Evolutionary conservation across 225 moss, liverwort and hornwort species (phyloP), one percentile per base, ranked within the genome.

Genomic region (Neckera pumila): DNA sequence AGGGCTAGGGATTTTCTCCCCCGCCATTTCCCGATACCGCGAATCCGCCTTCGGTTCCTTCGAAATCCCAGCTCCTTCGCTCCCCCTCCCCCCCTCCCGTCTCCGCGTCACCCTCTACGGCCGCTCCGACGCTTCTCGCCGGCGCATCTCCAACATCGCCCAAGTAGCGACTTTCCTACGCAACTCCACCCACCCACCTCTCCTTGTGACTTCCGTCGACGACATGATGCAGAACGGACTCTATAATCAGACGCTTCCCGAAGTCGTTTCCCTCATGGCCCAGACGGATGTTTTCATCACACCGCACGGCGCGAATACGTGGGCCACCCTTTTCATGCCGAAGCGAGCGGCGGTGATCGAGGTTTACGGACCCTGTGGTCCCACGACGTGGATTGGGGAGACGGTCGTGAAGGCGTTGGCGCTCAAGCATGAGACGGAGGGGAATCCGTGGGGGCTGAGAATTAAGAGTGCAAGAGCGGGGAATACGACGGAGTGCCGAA

Each of bases 71-170:
- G 82, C 80, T 63, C 96, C 96, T 1, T 81, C 86, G 21, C 80
- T 94, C 17, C 21, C 86, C 21, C 23, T 93, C 53, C 97, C 96
- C 25, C 96, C 98, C 34, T 92, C 62, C 13, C 94, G 89, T 26
- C 88, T 97, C 62, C 93, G 96, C n/a, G 98, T 99, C 53, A 93
- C 97, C 63, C 91, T 96, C 82, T 99, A 99, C 90, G 95, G 95
- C 8, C 91, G 98, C 70, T 69, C 92, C 14, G 98, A 99, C 73
- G 86, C 97, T 3, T 91, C 87, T 5, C 92, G 97, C 42, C 86
- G 98, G 65, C 89, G 95, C 57, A 81, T 95, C 59, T 33, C 85
- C 14, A 99, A 99, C 87, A 79, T 92, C 21, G 85, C 43, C 33
- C 87, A 95, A 61, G 96, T 96, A 18, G 95, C 93, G 26, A 67